Evolutionary conservation across 2,329 filamentous ascomycete genomes (phyloP).

Genomic region (Metarhizium rileyi): DNA sequence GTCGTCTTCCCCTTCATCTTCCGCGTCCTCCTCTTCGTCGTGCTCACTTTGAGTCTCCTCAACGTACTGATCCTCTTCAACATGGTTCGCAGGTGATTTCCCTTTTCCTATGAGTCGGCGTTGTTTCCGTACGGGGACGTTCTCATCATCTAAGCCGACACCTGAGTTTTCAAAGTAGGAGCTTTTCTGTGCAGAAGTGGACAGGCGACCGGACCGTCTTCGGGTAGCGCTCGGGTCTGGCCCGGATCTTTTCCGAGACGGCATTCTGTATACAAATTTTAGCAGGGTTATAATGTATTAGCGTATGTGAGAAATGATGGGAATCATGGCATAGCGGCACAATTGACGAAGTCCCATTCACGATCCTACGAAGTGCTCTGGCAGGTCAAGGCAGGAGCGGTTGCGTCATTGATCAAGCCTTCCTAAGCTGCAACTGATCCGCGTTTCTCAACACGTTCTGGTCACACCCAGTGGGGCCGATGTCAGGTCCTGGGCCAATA

Average conservation of each 20-base stretch:
- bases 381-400: too few relatives aligned
- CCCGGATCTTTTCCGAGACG: conserved; percentile 1
- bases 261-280: background rate
- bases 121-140: conserved; percentile 17
- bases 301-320: background rate
- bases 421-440: too few relatives aligned
- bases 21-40: conserved; percentile 16
- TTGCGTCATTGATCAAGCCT: too few relatives aligned
- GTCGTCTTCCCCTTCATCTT: conserved; percentile 14
- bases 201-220: conserved; percentile 38
- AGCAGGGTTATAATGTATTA: background rate
- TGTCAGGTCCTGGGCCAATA: too few relatives aligned
- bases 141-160: conserved; percentile 4
- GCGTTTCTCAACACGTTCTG: too few relatives aligned
- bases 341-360: background rate
- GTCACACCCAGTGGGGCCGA: too few relatives aligned
- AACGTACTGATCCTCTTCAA: conserved; percentile 14
- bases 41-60: conserved; percentile 17
- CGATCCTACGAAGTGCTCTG: too few relatives aligned
- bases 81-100: conserved; percentile 1
- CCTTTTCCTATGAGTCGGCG: conserved; percentile 17
- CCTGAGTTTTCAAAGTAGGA: conserved; percentile 35
- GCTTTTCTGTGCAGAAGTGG: conserved; percentile 37
- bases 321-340: background rate
- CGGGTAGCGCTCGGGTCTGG: conserved; percentile 14